Evolutionary conservation across 768 basidiomycete genomes (phyloP).

Genomic region (Russula sp.): DNA sequence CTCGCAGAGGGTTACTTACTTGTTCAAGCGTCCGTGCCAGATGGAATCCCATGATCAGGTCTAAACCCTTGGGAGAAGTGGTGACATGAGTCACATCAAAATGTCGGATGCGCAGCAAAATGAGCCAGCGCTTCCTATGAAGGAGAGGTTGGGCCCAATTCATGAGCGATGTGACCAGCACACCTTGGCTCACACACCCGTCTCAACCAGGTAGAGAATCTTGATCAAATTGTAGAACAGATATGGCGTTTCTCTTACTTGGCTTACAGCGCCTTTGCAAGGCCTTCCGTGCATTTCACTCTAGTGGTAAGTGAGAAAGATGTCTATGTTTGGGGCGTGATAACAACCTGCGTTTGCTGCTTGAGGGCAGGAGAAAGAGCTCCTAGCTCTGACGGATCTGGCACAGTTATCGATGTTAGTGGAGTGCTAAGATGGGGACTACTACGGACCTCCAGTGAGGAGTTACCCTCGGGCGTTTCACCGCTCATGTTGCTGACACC

Average conservation of each 20-base stretch:
- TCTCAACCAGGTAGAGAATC: slow-evolving; percentile 80
- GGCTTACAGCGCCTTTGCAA: slow-evolving; percentile 59
- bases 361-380: slow-evolving; percentile 44
- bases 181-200: slow-evolving; percentile 80
- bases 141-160: neutral
- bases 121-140: slow-evolving; percentile 82
- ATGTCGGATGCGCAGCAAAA: slow-evolving; percentile 84
- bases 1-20: slow-evolving; percentile 44
- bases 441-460: slow-evolving; percentile 28
- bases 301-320: slow-evolving; percentile 90
- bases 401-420: slow-evolving; percentile 34
- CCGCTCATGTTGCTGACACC: slow-evolving; percentile 73
- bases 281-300: slow-evolving; percentile 72
- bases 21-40: slow-evolving; percentile 90
- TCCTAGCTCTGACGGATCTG: slow-evolving; percentile 42
- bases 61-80: slow-evolving; percentile 68
- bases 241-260: slow-evolving; percentile 81
- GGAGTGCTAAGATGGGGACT: slow-evolving; percentile 25
- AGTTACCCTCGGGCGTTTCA: slow-evolving; percentile 61
- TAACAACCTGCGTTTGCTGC: slow-evolving; percentile 54
- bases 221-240: slow-evolving; percentile 85
- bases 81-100: slow-evolving; percentile 77
- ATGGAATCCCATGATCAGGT: slow-evolving; percentile 87
- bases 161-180: slow-evolving; percentile 19
- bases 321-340: slow-evolving; percentile 84